phyloP scores from a whole-genome alignment of 176 grass and related monocot species.

The Thinopyrum elongatum region DNA sequence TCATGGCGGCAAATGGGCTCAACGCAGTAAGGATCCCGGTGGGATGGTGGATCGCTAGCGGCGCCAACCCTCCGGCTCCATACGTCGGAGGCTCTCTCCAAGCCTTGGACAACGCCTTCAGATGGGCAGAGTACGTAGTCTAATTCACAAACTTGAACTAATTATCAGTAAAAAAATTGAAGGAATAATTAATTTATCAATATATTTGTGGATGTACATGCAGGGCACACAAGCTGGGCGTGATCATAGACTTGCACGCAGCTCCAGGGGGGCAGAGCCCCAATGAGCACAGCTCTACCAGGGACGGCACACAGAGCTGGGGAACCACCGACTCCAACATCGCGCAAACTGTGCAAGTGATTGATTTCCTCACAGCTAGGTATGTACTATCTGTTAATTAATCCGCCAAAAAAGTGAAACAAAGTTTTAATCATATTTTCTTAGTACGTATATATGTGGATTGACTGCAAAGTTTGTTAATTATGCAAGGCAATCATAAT shows the following conservation, averaged over 20 bases:
- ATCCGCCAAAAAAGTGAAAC: no score
- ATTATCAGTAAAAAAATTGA: not conserved
- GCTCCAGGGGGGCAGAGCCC: slow-evolving; percentile 59
- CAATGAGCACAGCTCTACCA: slow-evolving; percentile 47
- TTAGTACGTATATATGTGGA: no score
- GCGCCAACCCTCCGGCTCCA: slow-evolving; percentile 47
- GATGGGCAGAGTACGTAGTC: slow-evolving; percentile 62
- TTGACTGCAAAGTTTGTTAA: not conserved
- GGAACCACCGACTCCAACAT: slow-evolving; percentile 48
- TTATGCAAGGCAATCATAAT: not conserved
- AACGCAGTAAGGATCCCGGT: slow-evolving; percentile 66
- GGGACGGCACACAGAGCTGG: slow-evolving; percentile 58
- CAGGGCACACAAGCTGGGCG: slow-evolving; percentile 51
- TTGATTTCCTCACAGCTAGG: slow-evolving; percentile 39
- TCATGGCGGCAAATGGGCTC: slow-evolving; percentile 34
- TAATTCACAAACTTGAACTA: not conserved
- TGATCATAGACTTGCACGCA: slow-evolving; percentile 67
- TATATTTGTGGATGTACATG: not conserved
- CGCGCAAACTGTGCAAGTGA: slow-evolving; percentile 44
- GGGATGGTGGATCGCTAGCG: slow-evolving; percentile 80
- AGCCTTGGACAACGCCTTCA: slow-evolving; percentile 66
- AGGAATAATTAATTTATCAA: not conserved
- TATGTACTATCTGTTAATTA: not conserved
- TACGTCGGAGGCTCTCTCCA: slow-evolving; percentile 62
- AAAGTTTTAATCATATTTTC: no score